A percentile compares a stretch with the other conserved stretches of the same genome.
Conservation (phyloP, 495 filamentous ascomycete genomes). For the Parathielavia hyrcaniae region DNA sequence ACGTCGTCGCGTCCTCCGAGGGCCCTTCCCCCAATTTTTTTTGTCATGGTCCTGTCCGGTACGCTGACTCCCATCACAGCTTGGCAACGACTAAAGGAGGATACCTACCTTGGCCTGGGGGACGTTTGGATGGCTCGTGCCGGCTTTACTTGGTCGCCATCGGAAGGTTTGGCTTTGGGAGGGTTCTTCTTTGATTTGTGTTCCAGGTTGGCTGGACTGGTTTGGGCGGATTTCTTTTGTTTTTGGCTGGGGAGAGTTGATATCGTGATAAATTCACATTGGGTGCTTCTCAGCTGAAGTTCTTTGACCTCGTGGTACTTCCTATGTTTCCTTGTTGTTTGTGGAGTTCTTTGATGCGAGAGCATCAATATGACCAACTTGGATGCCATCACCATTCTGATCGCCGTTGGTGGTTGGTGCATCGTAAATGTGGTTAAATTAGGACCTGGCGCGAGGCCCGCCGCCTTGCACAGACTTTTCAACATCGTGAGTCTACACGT, state of each 20-base stretch:
- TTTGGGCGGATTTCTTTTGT: too few species aligned
- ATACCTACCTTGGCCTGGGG: neutral
- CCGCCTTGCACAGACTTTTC: too few species aligned
- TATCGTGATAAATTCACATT: neutral
- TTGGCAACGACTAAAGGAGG: neutral
- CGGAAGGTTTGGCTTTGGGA: neutral
- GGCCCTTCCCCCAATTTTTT: neutral
- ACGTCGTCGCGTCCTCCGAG: neutral
- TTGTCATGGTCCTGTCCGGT: neutral
- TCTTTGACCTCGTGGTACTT: neutral
- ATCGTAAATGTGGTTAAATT: too few species aligned
- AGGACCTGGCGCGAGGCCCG: too few species aligned
- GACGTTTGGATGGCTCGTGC: neutral
- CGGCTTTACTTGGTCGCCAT: neutral
- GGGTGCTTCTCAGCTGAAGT: neutral
- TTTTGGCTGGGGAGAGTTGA: neutral
- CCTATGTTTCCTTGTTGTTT: neutral
- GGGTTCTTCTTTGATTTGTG: neutral
- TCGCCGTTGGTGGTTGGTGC: too few species aligned
- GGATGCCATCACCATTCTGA: too few species aligned
- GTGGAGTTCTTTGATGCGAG: too few species aligned
- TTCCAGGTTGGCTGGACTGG: neutral
- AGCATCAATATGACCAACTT: too few species aligned
- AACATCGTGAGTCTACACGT: too few species aligned
- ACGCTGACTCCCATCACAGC: neutral